Evolutionary conservation across 2,329 filamentous ascomycete genomes (phyloP), one percentile per base, ranked within the genome.

Genomic region (Kalaharituber pfeilii): DNA sequence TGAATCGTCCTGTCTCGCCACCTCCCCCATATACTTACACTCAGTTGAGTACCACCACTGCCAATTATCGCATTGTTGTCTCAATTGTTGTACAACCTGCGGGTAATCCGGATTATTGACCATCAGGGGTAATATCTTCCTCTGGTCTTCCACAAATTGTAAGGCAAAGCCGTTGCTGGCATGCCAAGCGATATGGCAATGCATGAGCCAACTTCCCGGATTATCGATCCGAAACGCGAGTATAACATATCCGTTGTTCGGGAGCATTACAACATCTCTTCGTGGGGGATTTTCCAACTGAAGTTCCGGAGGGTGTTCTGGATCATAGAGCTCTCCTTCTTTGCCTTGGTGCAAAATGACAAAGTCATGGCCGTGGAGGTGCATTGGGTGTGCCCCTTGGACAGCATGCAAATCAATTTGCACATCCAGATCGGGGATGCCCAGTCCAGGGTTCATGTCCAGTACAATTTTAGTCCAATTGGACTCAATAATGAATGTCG

Each of bases 321-420:
- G n/a, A 61, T 72, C 68, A 11, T 47, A 25, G 9, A 25, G 13
- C 72, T 72, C 77, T 2, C 62, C 53, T 1, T 73, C 72, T 2
- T 63, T 53, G 1, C 75, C 74, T 60, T 75, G 57, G 24, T 67
- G 64, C 7, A 75, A 60, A 11, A 75, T 63, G 60, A 68, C 71
- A 64, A 75, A 75, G 54, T 75, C 69, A 60, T 75, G 73, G 5
- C 73, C 73, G 64, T 75, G 73, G 13, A 75, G 65, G 63, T 75
- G 73, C 62, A 73, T 71, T 0, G 72, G 71, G 58, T 74, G 72
- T 25, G 68, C n/a, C 15, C 71, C 72, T 11, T 9, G 11, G n/a
- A n/a, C 1, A 36, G n/a, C 2, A n/a, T 9, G 30, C 30, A 1
- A n/a, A n/a, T n/a, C 30, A 36, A 36, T 9, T 9, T 9, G 1